Percentiles rank a stretch among this genome's conserved stretches.
Conservation (phyloP, 108 stramenopile species). For the Nitzschia putrida region DNA sequence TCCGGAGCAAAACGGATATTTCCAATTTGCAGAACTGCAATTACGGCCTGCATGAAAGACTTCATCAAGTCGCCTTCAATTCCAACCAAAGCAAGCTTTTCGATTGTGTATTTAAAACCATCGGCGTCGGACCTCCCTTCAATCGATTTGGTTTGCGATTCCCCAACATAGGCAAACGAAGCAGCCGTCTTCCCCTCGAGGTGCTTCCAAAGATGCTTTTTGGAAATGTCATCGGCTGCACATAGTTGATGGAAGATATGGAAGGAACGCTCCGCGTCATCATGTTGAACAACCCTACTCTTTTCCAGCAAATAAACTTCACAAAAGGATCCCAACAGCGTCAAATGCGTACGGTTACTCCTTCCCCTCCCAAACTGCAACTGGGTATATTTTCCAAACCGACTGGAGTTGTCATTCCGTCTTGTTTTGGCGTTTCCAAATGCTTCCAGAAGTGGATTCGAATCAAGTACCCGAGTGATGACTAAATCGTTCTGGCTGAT, state of each 20-base stretch:
- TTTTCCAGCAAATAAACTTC: conserved; percentile 91
- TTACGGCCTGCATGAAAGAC: conserved; percentile 59
- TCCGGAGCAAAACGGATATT: conserved; percentile 63
- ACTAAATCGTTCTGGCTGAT: conserved; percentile 3
- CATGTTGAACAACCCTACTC: conserved; percentile 78
- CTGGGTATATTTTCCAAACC: conserved; percentile 84
- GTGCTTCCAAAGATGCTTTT: conserved; percentile 21
- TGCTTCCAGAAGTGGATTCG: conserved; percentile 81
- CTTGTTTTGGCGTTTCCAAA: conserved; percentile 83
- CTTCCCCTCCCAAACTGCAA: conserved; percentile 49
- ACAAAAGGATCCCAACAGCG: conserved; percentile 51
- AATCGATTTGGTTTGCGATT: conserved; percentile 11
- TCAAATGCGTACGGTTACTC: conserved; percentile 23
- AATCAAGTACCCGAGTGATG: conserved; percentile 64
- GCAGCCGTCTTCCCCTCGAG: background rate
- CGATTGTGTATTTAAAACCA: conserved; percentile 54
- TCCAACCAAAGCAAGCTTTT: conserved; percentile 52
- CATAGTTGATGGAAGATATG: conserved; percentile 91
- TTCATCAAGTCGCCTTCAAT: conserved; percentile 46
- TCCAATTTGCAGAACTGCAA: conserved; percentile 72
- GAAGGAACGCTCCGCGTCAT: conserved; percentile 86
- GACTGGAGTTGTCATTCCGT: conserved; percentile 68
- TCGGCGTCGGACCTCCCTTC: conserved; percentile 48
- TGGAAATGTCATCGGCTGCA: conserved; percentile 39
- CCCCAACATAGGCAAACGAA: conserved; percentile 34